Base-by-base conservation (phyloP, 1,284 basidiomycete genomes). In the Mycosarcoma mackinlayi region DNA sequence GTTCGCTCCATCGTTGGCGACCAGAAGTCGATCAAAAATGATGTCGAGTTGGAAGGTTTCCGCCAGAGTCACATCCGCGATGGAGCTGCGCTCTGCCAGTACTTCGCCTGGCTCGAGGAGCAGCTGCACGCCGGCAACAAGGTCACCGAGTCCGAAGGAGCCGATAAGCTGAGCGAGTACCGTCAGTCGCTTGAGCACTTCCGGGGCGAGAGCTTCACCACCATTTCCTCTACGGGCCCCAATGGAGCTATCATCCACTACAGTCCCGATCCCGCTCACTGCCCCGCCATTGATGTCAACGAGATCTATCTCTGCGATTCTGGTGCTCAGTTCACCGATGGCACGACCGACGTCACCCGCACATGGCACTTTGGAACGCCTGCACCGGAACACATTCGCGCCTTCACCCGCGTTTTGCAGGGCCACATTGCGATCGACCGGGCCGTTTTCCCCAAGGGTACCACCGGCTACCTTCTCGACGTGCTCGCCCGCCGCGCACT, bases 171-270 rank as follows among this genome's bases (percentile, higher is more conserved):
- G 44, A 90, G 93, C 84, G 84, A 87, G 61, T 96, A 88, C 78
- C 86, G 95, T 81, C 88, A 88, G 91, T 90, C 77, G 77, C 90
- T 87, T 38, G 87, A 89, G 24, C 81, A 89, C 40, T 98, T 93
- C 87, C 88, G 88, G 73, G 95, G 95, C 3, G 85, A 94, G 21
- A 94, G 92, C 4, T 98, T 98, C 83, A 85, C 88, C 1, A 97
- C 95, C 0, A 98, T 98, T 57, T 97, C 94, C 1, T 91, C 92
- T 0, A 80, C 80, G 11, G 95, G 94, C 0, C 87, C 92, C 2
- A 96, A 98, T 80, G 93, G 73, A 89, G 93, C 94, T 14, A 91
- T 98, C 76, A 97, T 98, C 58, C 95, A 98, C 82, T 98, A 98
- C 83, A 85, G 87, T 2, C 93, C 95, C 3, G 88, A 91, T 49